These are phyloP conservation scores for Aspergillus sclerotialis DNA, from an alignment of 2,329 filamentous ascomycete genomes.

Conservation along the genomic window DNA sequence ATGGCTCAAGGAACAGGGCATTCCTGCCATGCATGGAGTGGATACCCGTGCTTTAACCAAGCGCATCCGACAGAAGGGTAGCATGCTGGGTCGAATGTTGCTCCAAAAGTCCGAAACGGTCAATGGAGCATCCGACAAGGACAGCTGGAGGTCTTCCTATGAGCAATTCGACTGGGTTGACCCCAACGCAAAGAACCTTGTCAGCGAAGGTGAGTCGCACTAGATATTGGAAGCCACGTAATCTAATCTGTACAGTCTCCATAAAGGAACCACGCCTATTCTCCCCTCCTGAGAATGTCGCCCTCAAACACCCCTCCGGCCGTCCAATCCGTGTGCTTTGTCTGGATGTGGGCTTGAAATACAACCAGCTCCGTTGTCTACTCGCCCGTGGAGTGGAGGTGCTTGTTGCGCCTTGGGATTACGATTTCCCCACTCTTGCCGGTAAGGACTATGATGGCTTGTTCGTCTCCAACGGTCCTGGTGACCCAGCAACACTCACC, in stretches of 20 bases:
- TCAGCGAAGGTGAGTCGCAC: conserved; percentile 72
- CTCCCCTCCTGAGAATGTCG: conserved; percentile 61
- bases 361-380: conserved; percentile 93
- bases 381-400: conserved; percentile 88
- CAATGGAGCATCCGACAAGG: conserved; percentile 35
- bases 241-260: conserved; percentile 61
- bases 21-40: conserved; percentile 91
- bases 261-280: conserved; percentile 81
- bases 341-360: conserved; percentile 96
- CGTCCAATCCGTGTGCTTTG: conserved; percentile 81
- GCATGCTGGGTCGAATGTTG: conserved; percentile 89
- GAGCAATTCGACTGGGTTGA: conserved; percentile 83
- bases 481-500: conserved; percentile 82
- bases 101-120: conserved; percentile 54
- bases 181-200: conserved; percentile 87
- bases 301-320: conserved; percentile 80
- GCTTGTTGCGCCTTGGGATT: conserved; percentile 90
- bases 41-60: conserved; percentile 93
- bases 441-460: conserved; percentile 88
- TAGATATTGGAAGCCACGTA: too few relatives aligned
- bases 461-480: conserved; percentile 96
- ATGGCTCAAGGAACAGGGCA: conserved; percentile 93
- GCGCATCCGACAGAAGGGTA: conserved; percentile 86
- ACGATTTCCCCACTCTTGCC: conserved; percentile 72
- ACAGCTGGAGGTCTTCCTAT: conserved; percentile 55